These are phyloP conservation scores for Botrytis galanthina DNA, from an alignment of 2,329 filamentous ascomycete species.

Conservation along the genomic window DNA sequence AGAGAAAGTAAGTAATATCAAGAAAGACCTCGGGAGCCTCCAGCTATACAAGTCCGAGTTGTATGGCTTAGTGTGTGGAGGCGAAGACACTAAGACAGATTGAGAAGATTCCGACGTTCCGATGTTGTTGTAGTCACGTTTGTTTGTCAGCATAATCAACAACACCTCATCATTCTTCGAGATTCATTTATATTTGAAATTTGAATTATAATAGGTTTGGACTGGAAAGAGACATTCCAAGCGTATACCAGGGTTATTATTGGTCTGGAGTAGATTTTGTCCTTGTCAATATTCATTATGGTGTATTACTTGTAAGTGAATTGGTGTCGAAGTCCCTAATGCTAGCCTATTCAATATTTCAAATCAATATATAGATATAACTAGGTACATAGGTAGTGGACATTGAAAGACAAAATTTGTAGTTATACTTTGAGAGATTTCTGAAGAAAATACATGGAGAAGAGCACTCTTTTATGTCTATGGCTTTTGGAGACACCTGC, in stretches of 20 bases:
- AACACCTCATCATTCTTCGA: neutral
- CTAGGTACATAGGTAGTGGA: too few species aligned
- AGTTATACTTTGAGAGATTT: neutral
- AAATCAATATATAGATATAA: neutral
- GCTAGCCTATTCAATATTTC: neutral
- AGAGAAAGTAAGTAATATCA: neutral
- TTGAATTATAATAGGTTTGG: neutral
- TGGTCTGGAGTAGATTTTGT: neutral
- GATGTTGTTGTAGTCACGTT: neutral
- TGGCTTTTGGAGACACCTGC: neutral
- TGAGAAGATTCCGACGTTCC: neutral
- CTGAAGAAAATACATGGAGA: neutral
- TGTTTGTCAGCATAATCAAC: neutral
- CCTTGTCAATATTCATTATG: neutral
- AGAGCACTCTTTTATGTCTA: neutral
- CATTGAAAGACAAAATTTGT: neutral
- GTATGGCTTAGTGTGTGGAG: neutral
- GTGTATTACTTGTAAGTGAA: neutral
- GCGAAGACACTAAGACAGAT: neutral
- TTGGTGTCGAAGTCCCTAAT: neutral
- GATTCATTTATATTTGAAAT: neutral
- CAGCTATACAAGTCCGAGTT: neutral
- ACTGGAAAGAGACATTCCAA: neutral
- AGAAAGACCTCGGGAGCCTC: too few species aligned
- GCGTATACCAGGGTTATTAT: rapidly evolving